phyloP scores from a whole-genome alignment of 352 stramenopile genomes.

The Phytophthora citricola region DNA sequence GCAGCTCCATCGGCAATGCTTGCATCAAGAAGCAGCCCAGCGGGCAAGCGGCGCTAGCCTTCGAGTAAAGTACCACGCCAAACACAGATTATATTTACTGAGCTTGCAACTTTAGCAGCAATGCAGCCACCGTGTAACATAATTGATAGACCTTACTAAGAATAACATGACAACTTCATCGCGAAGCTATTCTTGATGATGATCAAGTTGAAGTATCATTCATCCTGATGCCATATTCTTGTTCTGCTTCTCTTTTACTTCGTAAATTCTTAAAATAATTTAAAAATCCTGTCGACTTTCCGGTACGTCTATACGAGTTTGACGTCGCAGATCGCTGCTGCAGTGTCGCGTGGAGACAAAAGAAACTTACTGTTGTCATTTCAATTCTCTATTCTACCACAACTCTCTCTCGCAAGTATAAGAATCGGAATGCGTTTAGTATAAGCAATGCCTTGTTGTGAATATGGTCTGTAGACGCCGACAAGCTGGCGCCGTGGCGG shows the following conservation, averaged over 20 bases:
- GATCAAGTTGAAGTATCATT: too few relatives aligned
- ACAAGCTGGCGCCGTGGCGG: slow-evolving; percentile 14
- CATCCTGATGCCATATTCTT: too few relatives aligned
- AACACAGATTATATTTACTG: slow-evolving; percentile 14
- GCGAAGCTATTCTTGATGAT: too few relatives aligned
- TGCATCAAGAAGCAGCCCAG: slow-evolving; percentile 34
- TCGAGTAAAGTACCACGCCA: slow-evolving; percentile 18
- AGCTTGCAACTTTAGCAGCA: slow-evolving; percentile 9
- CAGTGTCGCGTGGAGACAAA: too few relatives aligned
- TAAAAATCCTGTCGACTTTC: too few relatives aligned
- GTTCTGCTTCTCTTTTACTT: too few relatives aligned
- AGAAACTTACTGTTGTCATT: too few relatives aligned
- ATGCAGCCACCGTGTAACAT: slow-evolving; percentile 19
- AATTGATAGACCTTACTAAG: slow-evolving; percentile 14
- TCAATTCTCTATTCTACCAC: background rate
- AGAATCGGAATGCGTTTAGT: slow-evolving; percentile 4
- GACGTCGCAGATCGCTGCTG: too few relatives aligned
- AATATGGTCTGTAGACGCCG: slow-evolving; percentile 31
- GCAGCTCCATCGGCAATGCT: slow-evolving; percentile 7
- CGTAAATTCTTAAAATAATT: too few relatives aligned
- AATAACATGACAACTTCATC: background rate
- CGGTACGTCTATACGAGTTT: too few relatives aligned
- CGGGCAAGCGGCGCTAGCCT: slow-evolving; percentile 25
- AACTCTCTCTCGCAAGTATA: background rate
- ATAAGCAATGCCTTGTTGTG: slow-evolving; percentile 38